Evolutionary conservation across 73 alveolate species (phyloP).

Genomic region (Symbiodinium pilosum): DNA sequence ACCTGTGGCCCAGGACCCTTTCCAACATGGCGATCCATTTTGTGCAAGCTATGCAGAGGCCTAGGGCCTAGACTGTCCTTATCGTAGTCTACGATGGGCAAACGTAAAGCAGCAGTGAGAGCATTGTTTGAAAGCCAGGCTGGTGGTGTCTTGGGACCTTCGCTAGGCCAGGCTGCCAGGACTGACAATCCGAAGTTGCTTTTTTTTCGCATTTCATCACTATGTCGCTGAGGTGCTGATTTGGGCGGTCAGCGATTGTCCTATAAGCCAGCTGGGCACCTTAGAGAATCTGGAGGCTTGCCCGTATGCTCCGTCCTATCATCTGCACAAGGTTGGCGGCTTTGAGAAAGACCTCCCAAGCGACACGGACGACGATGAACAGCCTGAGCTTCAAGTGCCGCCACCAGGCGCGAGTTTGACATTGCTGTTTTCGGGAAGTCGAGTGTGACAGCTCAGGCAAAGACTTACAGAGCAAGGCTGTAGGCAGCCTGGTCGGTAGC

Average conservation of each 20-base stretch:
- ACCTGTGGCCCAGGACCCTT: slow-evolving; percentile 86
- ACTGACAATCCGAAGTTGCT: too few relatives aligned
- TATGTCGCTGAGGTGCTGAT: slow-evolving; percentile 23
- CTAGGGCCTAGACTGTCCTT: too few relatives aligned
- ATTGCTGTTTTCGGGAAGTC: too few relatives aligned
- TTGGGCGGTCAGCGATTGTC: slow-evolving; percentile 80
- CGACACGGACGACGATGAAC: slow-evolving; percentile 89
- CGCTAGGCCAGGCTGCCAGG: slow-evolving; percentile 14
- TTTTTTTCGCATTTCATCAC: too few relatives aligned
- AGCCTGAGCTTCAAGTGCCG: slow-evolving; percentile 79
- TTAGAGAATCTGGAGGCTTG: not conserved
- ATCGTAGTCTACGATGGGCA: too few relatives aligned
- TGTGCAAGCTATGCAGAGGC: slow-evolving; percentile 75
- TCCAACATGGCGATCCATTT: slow-evolving; percentile 43
- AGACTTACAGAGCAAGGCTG: slow-evolving; percentile 32
- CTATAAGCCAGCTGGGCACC: slow-evolving; percentile 52
- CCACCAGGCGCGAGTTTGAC: slow-evolving; percentile 41
- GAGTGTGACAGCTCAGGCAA: not conserved
- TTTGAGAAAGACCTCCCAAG: slow-evolving; percentile 71
- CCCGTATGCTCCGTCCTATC: not conserved
- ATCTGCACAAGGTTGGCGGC: slow-evolving; percentile 47
- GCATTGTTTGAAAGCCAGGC: too few relatives aligned
- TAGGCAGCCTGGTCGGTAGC: slow-evolving; percentile 23
- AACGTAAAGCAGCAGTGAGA: too few relatives aligned
- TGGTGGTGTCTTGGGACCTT: slow-evolving; percentile 74